A percentile compares a stretch with the other conserved stretches of the same genome.
phyloP scores from a whole-genome alignment of 2,329 filamentous ascomycete genomes.

The Scedosporium apiospermum region DNA sequence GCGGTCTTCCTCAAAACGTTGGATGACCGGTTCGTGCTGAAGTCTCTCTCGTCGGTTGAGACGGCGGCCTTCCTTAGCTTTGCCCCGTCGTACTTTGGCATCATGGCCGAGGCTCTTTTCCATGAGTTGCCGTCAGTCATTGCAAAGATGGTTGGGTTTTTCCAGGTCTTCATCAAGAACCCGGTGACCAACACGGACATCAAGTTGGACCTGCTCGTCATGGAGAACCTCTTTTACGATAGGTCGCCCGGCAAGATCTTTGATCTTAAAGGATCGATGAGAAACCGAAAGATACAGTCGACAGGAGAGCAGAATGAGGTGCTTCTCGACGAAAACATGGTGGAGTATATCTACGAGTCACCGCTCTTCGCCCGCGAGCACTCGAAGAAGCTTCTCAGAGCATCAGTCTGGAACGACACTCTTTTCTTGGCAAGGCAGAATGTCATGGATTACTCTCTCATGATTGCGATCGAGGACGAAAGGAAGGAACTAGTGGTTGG shows the following conservation, averaged over 20 bases:
- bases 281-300: constrained; percentile 92
- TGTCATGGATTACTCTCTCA: constrained; percentile 98
- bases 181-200: constrained; percentile 84
- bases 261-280: constrained; percentile 96
- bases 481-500: constrained; percentile 89
- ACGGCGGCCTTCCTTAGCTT: constrained; percentile 91
- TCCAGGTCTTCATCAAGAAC: constrained; percentile 95
- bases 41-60: constrained; percentile 83
- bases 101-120: constrained; percentile 94
- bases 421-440: constrained; percentile 89
- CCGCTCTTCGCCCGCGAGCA: constrained; percentile 93
- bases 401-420: constrained; percentile 92
- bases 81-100: constrained; percentile 91
- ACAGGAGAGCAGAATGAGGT: constrained; percentile 96
- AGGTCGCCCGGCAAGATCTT: constrained; percentile 82
- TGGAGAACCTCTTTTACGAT: constrained; percentile 98
- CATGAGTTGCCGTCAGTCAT: constrained; percentile 93
- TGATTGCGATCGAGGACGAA: constrained; percentile 92
- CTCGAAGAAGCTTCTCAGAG: constrained; percentile 84
- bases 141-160: constrained; percentile 98
- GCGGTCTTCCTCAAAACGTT: constrained; percentile 95
- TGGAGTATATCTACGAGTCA: constrained; percentile 97
- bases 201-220: constrained; percentile 86
- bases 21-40: constrained; percentile 87
- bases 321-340: constrained; percentile 94